Conservation (phyloP, 1,139 yeast species). For the Suhomyces atakaporum region DNA sequence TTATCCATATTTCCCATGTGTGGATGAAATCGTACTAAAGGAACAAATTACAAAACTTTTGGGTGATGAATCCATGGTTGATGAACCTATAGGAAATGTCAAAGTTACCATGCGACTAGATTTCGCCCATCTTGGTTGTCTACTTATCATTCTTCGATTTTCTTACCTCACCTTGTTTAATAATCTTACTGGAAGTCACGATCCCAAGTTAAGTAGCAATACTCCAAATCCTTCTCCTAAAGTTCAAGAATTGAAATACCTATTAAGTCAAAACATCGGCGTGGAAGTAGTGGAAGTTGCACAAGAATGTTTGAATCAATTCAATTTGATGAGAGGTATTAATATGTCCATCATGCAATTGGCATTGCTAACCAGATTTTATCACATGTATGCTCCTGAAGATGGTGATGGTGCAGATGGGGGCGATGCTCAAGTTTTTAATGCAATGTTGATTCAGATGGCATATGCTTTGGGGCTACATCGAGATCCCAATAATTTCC, state of each 20-base stretch:
- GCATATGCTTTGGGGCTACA: slow-evolving; percentile 50
- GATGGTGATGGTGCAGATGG: slow-evolving; percentile 54
- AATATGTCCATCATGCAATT: slow-evolving; percentile 55
- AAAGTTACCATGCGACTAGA: slow-evolving; percentile 25
- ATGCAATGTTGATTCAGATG: slow-evolving; percentile 43
- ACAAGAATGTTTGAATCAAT: slow-evolving; percentile 39
- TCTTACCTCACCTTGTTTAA: slow-evolving; percentile 26
- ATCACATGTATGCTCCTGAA: slow-evolving; percentile 50
- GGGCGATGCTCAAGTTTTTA: slow-evolving; percentile 43
- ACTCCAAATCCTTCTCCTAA: slow-evolving; percentile 28
- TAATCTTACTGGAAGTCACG: slow-evolving; percentile 32
- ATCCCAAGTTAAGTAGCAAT: slow-evolving; percentile 24
- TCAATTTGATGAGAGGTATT: slow-evolving; percentile 42
- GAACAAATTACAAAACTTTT: slow-evolving; percentile 25
- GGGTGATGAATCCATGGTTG: slow-evolving; percentile 18
- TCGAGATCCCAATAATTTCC: slow-evolving; percentile 42
- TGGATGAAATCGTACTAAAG: slow-evolving; percentile 44
- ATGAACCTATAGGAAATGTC: slow-evolving; percentile 18
- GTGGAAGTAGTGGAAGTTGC: slow-evolving; percentile 39
- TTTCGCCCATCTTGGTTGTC: slow-evolving; percentile 26
- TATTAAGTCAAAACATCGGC: slow-evolving; percentile 33
- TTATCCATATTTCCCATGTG: slow-evolving; percentile 52
- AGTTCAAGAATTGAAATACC: slow-evolving; percentile 26
- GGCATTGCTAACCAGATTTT: slow-evolving; percentile 38
- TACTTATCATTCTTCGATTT: slow-evolving; percentile 26